Evolutionary conservation across 202 grass and related monocot species (phyloP).

Genomic region (Eragrostis tef): DNA sequence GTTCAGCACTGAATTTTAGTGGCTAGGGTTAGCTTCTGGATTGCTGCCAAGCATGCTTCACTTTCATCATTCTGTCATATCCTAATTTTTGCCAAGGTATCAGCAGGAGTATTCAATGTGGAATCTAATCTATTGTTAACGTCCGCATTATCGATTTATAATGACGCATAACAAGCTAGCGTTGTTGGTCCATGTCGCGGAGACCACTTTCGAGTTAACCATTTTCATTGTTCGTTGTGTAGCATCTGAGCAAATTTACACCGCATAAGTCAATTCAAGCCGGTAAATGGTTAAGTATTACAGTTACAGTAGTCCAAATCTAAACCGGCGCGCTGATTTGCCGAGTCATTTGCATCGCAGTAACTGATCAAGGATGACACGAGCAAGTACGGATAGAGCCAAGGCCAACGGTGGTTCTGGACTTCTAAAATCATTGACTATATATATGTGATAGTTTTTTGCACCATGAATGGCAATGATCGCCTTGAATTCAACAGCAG

Average conservation of each 20-base stretch:
- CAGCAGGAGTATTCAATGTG: background rate
- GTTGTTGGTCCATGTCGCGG: no score
- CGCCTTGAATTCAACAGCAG: conserved; percentile 34
- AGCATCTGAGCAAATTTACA: background rate
- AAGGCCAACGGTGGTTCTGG: background rate
- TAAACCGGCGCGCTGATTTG: background rate
- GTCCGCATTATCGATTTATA: no score
- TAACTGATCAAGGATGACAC: background rate
- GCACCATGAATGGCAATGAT: conserved; percentile 32
- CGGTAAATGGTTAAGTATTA: background rate
- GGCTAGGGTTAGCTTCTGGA: conserved; percentile 52
- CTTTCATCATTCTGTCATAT: conserved; percentile 45
- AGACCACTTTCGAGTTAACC: background rate
- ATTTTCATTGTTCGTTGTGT: background rate
- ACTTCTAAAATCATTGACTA: background rate
- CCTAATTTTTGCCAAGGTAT: background rate
- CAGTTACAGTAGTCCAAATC: background rate
- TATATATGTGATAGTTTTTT: background rate
- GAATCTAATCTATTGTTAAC: background rate
- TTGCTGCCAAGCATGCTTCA: conserved; percentile 59
- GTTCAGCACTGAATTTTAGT: conserved; percentile 71
- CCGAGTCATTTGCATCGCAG: background rate
- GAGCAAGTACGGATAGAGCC: background rate
- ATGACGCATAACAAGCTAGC: no score
- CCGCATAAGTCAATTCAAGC: background rate